Evolutionary conservation across 768 basidiomycete species (phyloP).

Genomic region (Mycena sanguinolenta): DNA sequence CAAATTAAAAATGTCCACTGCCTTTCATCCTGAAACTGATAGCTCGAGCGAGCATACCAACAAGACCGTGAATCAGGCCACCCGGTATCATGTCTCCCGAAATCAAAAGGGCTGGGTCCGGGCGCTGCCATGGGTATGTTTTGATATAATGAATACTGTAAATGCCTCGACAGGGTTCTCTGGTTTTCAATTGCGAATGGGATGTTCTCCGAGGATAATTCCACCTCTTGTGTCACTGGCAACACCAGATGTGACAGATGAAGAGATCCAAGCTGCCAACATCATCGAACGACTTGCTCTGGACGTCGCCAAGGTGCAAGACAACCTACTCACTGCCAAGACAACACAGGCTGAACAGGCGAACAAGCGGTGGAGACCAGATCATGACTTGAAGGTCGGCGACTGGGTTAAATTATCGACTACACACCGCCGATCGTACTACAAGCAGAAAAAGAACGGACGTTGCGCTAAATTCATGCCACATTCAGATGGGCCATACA

Average conservation of each 20-base stretch:
- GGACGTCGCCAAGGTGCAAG: constrained; percentile 41
- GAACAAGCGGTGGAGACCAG: constrained; percentile 33
- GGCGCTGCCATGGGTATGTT: constrained; percentile 36
- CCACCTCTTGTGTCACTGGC: constrained; percentile 29
- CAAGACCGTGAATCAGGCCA: constrained; percentile 38
- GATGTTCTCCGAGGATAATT: constrained; percentile 35
- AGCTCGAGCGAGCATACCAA: constrained; percentile 11
- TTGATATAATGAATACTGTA: constrained; percentile 41
- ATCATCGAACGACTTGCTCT: constrained; percentile 15
- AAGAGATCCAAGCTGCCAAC: not conserved
- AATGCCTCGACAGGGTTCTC: constrained; percentile 42
- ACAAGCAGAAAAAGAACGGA: no score
- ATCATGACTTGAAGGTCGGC: constrained; percentile 40
- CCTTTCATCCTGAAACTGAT: constrained; percentile 15
- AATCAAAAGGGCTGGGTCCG: constrained; percentile 45
- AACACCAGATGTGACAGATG: not conserved
- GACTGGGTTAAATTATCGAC: constrained; percentile 42
- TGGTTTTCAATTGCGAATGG: constrained; percentile 40
- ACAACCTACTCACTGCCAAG: constrained; percentile 44
- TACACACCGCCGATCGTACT: no score
- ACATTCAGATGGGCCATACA: no score
- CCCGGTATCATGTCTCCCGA: constrained; percentile 33
- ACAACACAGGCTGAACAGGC: constrained; percentile 39
- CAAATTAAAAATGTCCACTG: constrained; percentile 15
- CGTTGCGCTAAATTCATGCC: no score